A percentile compares a stretch with the other conserved stretches of the same genome.
Conservation (phyloP, 768 basidiomycete genomes). For the Lactarius indigo region DNA sequence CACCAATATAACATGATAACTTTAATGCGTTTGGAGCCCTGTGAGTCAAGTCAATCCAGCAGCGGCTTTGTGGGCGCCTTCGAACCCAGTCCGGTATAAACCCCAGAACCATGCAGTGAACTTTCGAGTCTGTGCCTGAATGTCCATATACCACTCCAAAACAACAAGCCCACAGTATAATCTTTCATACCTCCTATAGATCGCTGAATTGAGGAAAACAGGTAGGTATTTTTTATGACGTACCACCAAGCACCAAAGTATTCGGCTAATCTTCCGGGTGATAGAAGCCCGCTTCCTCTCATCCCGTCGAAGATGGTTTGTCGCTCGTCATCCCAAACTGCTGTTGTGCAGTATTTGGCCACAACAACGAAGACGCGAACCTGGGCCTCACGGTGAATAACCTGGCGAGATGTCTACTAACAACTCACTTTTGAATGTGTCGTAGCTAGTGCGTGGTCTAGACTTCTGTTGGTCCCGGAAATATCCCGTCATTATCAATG, state of each 20-base stretch:
- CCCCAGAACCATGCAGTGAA: slow-evolving; percentile 63
- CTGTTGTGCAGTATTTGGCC: slow-evolving; percentile 80
- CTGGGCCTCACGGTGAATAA: slow-evolving; percentile 35
- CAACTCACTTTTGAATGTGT: slow-evolving; percentile 70
- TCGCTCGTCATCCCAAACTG: slow-evolving; percentile 72
- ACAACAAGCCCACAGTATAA: slow-evolving; percentile 49
- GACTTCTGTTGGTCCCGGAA: slow-evolving; percentile 46
- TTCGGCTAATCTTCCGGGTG: slow-evolving; percentile 42
- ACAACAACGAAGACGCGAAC: slow-evolving; percentile 88
- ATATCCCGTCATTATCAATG: neutral
- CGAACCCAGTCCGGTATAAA: slow-evolving; percentile 52
- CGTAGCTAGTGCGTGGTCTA: slow-evolving; percentile 83
- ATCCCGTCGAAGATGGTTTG: slow-evolving; percentile 37
- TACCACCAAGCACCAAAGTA: slow-evolving; percentile 71
- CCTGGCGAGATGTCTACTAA: neutral
- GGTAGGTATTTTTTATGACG: slow-evolving; percentile 29
- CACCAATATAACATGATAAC: slow-evolving; percentile 6
- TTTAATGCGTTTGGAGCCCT: slow-evolving; percentile 23
- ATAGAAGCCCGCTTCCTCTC: slow-evolving; percentile 48
- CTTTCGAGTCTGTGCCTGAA: slow-evolving; percentile 52
- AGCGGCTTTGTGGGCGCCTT: slow-evolving; percentile 67
- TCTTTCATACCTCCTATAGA: slow-evolving; percentile 55
- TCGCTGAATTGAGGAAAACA: slow-evolving; percentile 3
- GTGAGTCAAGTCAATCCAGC: slow-evolving; percentile 50
- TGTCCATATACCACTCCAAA: slow-evolving; percentile 61